Evolutionary conservation across 495 filamentous ascomycete species (phyloP).

Genomic region (Aspergillus carlsbadensis): DNA sequence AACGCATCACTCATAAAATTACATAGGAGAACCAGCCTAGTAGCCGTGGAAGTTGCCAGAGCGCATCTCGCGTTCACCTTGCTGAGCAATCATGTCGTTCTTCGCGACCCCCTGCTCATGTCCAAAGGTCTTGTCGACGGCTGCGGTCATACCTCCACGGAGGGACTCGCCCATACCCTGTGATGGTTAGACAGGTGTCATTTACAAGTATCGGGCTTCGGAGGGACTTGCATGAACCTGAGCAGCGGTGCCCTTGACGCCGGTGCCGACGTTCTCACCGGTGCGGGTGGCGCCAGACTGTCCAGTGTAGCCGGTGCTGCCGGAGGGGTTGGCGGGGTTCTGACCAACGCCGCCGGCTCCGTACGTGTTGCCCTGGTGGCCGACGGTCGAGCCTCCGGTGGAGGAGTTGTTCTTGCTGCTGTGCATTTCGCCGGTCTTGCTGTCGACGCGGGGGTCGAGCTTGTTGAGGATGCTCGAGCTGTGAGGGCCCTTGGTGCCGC

Average conservation of each 20-base stretch:
- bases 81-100: constrained; percentile 37
- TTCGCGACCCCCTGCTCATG: constrained; percentile 34
- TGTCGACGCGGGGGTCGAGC: constrained; percentile 41
- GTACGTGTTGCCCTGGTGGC: background rate
- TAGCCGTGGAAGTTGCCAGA: constrained; percentile 24
- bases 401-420: constrained; percentile 3
- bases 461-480: constrained; percentile 55
- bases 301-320: constrained; percentile 13
- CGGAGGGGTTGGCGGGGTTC: constrained; percentile 17
- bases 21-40: background rate
- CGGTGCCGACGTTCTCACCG: constrained; percentile 17
- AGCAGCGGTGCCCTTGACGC: constrained; percentile 27
- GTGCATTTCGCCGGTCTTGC: constrained; percentile 12
- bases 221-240: constrained; percentile 37
- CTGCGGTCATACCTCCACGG: constrained; percentile 39
- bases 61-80: constrained; percentile 39
- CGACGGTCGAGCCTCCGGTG: background rate
- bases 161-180: constrained; percentile 45
- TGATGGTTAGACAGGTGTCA: background rate
- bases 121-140: constrained; percentile 42
- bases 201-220: constrained; percentile 1
- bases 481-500: constrained; percentile 27
- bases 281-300: constrained; percentile 7
- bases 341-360: constrained; percentile 12
- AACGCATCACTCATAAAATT: too few species aligned